A percentile compares a stretch with the other conserved stretches of the same genome.
These are phyloP conservation scores for Pichia cabralensis DNA, from an alignment of 805 yeast genomes.

Conservation along the genomic window DNA sequence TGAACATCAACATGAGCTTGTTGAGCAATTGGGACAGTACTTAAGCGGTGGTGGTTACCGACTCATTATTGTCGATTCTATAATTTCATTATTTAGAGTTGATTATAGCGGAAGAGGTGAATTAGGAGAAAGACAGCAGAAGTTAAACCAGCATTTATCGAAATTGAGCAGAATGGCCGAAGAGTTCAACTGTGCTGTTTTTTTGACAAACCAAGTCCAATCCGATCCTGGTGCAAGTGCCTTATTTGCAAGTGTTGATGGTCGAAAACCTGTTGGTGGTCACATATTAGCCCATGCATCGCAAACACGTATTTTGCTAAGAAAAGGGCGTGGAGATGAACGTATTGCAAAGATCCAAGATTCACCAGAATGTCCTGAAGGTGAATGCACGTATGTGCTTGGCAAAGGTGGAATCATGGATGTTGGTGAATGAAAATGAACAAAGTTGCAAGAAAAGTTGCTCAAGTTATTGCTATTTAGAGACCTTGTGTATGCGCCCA, in stretches of 20 bases:
- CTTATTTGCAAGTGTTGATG: conserved; percentile 70
- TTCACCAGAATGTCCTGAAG: conserved; percentile 75
- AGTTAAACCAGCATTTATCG: conserved; percentile 45
- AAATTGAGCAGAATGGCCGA: conserved; percentile 54
- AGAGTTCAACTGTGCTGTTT: conserved; percentile 69
- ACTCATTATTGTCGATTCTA: conserved; percentile 56
- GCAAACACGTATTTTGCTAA: conserved; percentile 60
- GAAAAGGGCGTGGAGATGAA: conserved; percentile 74
- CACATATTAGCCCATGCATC: conserved; percentile 77
- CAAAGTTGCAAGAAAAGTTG: too few relatives aligned
- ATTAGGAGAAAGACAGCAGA: conserved; percentile 66
- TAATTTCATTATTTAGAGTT: conserved; percentile 71
- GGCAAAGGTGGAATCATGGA: conserved; percentile 32
- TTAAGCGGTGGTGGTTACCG: conserved; percentile 59
- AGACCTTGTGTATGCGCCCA: too few relatives aligned
- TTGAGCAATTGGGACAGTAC: conserved; percentile 57
- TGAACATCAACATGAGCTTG: conserved; percentile 68
- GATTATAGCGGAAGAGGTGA: conserved; percentile 76
- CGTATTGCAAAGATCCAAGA: conserved; percentile 73
- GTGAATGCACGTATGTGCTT: conserved; percentile 65
- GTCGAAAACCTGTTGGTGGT: conserved; percentile 79
- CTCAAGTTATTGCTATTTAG: too few relatives aligned
- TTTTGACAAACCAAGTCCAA: conserved; percentile 69
- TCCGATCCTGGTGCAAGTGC: conserved; percentile 81
- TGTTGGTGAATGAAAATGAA: conserved; percentile 24